A percentile compares a stretch with the other conserved stretches of the same genome.
Conservation (phyloP, 306 rosid species). For the Vachellia collinsii region DNA sequence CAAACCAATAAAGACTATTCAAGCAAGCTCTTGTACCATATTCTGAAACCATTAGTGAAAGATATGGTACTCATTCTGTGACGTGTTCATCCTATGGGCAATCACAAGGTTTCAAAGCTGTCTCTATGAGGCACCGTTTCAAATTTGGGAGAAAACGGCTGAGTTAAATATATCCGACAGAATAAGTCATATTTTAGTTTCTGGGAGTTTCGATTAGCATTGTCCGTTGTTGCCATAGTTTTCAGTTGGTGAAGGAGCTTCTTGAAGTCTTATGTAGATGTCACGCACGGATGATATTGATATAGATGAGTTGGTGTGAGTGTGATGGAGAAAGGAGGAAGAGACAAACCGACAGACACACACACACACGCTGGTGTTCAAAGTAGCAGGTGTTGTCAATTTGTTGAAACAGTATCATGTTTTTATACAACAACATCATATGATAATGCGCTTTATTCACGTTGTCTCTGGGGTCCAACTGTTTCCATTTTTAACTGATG, state of each 20-base stretch:
- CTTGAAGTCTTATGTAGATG: neutral
- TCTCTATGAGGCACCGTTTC: neutral
- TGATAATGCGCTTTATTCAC: neutral
- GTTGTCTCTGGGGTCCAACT: constrained; percentile 9
- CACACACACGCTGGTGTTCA: neutral
- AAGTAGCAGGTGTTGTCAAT: constrained; percentile 1
- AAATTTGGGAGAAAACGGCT: neutral
- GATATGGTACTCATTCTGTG: neutral
- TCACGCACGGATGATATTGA: neutral
- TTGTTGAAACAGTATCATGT: constrained; percentile 20
- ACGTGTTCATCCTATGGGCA: constrained; percentile 15
- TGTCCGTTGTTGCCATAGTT: constrained; percentile 9
- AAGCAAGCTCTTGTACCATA: neutral
- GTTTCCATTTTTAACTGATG: constrained; percentile 6
- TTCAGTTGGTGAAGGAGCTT: constrained; percentile 5
- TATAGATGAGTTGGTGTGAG: neutral
- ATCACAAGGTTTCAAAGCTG: constrained; percentile 6
- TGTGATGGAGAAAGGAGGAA: constrained; percentile 11
- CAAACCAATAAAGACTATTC: neutral
- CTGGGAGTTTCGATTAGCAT: constrained; percentile 4
- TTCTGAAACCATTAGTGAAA: neutral
- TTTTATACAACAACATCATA: neutral
- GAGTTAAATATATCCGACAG: neutral
- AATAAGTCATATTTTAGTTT: constrained; percentile 12
- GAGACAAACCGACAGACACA: constrained; percentile 26